Percentiles rank a stretch among this genome's conserved stretches.
Conservation (phyloP, 805 yeast genomes). For the Pichia heedii region DNA sequence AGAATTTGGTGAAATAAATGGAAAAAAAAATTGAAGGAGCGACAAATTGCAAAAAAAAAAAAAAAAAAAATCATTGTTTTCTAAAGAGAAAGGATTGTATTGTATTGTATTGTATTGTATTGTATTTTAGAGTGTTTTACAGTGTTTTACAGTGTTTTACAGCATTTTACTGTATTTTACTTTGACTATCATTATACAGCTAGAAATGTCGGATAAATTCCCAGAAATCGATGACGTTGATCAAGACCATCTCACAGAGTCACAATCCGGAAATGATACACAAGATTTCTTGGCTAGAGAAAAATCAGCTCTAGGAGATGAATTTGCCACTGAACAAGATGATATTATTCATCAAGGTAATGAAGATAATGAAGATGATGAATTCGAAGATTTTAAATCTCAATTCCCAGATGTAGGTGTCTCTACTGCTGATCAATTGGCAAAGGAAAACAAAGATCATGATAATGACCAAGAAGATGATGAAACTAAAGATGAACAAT, state of each 20-base stretch:
- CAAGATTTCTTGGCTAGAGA: conserved; percentile 59
- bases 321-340: conserved; percentile 60
- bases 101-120: too few relatives aligned
- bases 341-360: conserved; percentile 26
- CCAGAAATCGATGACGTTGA: conserved; percentile 52
- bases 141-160: too few relatives aligned
- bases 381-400: conserved; percentile 51
- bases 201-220: conserved; percentile 60
- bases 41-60: too few relatives aligned
- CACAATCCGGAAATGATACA: conserved; percentile 16
- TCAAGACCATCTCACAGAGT: too few relatives aligned
- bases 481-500: neutral
- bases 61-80: too few relatives aligned
- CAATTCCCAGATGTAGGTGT: conserved; percentile 52
- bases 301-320: conserved; percentile 59
- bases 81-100: too few relatives aligned
- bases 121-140: too few relatives aligned
- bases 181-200: too few relatives aligned
- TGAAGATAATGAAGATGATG: conserved; percentile 31
- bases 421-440: conserved; percentile 5
- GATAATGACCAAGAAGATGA: conserved; percentile 21
- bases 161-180: too few relatives aligned
- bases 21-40: too few relatives aligned
- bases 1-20: too few relatives aligned
- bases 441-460: neutral